Base-by-base conservation (phyloP, 2,329 filamentous ascomycete genomes). In the Penicillium sclerotigenum region DNA sequence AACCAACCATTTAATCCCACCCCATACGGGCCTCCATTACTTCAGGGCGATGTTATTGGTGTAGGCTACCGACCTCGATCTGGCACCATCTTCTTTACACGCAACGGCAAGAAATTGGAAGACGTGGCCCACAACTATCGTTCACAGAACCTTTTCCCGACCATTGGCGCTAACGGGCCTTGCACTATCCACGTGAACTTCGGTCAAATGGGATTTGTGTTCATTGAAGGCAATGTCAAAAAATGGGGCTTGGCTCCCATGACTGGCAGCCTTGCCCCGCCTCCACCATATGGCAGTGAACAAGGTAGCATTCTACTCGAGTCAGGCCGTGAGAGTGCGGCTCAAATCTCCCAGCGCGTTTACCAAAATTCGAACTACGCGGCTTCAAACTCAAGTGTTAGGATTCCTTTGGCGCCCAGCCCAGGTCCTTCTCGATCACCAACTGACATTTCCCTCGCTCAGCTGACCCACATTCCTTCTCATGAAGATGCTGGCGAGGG, bases 191-290 rank as follows among this genome's bases (percentile, higher is more conserved):
- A 99, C 71, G 94, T 97, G 71, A 99, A 99, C 73, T 95, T 99
- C 72, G 94, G 94, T 8, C 94, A 99, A 73, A 90, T 94, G 69
- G 94, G 94, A 33, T 99, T 97, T 70, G 94, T 99, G 47, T 99
- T 97, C 70, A 97, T 99, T 66, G 94, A 99, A 76, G 94, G 93
- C 59, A 99, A 99, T 68, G 94, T 99, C 58, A 99, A 99, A 85
- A 99, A 97, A 80, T 99, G 94, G 94, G 94, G 94, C 2, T 80
- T 99, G 53, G 94, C 94, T 46, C 94, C 94, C 5, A 95, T 95
- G 83, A 97, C 91, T 1, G 94, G 94, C 57, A 96, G 91, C 68
- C 81, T 99, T 57, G 94, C 94, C 28, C 94, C 94, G 16, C 94
- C 94, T 41, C 94, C 94, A 48, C 94, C 94, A 1, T 99, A 99